Base-by-base conservation (phyloP, 164 flowering plant species). In the Pachysandra terminalis region DNA sequence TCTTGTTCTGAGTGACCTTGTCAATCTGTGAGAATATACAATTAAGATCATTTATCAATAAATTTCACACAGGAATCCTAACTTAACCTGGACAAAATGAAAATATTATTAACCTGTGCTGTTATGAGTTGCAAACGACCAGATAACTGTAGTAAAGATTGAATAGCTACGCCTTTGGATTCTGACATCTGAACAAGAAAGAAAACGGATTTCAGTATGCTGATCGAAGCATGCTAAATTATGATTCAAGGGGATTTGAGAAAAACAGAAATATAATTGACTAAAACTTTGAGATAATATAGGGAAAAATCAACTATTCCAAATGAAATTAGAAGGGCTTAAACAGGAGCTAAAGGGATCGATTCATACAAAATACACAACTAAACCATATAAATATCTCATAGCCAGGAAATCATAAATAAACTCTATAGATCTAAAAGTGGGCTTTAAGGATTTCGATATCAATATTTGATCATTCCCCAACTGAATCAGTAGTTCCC, bases 81-180 rank as follows among this genome's bases (percentile, higher is more conserved):
- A 54, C 13, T 56, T 27, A 7, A 59, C 41, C 23, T 5, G 37
- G 19, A 66, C n/a, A 48, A 37, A 10, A 24, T 48, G 60, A 64
- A 60, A 67, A 25, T 45, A 12, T 32, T 60, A 53, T 55, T 17
- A 37, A 93, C 98, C 97, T 91, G 96, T 68, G 96, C 84, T 24
- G 71, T 79, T 40, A 85, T 81, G 65, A 93, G 92, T 72, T 91
- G 90, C 79, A 93, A 70, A 54, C 97, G 89, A 48, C 98, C 98
- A 23, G 87, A 83, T 63, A 91, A 74, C 73, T 87, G 91, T 48
- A 88, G 54, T 61, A 93, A 75, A 56, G 91, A 81, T 64, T 86
- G 85, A 65, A 85, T 54, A 27, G 87, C 81, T 19, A 71, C 55
- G 63, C 80, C 82, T 82, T 83, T 86, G 28, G 86, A 81, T 61